Conservation (phyloP, 345 rosid genomes). For the Capsella bursapastoris region DNA sequence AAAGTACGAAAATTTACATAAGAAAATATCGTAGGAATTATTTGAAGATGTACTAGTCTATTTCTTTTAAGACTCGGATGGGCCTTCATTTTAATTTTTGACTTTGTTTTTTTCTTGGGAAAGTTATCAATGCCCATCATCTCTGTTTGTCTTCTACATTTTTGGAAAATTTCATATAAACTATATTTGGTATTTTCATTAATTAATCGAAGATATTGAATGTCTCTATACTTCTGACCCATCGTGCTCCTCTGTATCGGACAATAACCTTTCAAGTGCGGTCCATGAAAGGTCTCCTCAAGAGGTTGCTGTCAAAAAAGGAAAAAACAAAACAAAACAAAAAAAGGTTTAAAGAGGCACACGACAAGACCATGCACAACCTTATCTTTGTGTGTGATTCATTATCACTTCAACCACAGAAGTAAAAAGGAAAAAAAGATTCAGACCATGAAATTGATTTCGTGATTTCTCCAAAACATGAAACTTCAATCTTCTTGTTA, state of each 20-base stretch:
- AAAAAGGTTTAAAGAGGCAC: not conserved
- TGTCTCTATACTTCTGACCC: not conserved
- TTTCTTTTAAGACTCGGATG: too few species aligned
- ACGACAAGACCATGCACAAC: slow-evolving; percentile 16
- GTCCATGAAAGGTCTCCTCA: slow-evolving; percentile 27
- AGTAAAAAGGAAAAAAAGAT: not conserved
- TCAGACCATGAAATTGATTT: not conserved
- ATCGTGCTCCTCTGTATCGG: slow-evolving; percentile 9
- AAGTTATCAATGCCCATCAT: not conserved
- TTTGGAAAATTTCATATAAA: not conserved
- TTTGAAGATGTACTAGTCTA: not conserved
- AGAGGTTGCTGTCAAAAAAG: not conserved
- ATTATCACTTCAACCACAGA: not conserved
- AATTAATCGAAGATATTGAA: not conserved
- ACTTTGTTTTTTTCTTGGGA: too few species aligned
- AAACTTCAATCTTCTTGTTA: not conserved
- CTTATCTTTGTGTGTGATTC: slow-evolving; percentile 5
- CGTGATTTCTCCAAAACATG: not conserved
- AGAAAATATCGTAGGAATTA: not conserved
- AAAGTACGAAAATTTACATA: not conserved
- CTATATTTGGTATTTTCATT: not conserved
- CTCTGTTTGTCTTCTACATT: not conserved
- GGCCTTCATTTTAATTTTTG: too few species aligned
- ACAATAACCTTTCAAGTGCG: slow-evolving; percentile 9
- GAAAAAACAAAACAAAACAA: too few species aligned